phyloP scores from a whole-genome alignment of 805 yeast genomes.

The Candida xyloterini region DNA sequence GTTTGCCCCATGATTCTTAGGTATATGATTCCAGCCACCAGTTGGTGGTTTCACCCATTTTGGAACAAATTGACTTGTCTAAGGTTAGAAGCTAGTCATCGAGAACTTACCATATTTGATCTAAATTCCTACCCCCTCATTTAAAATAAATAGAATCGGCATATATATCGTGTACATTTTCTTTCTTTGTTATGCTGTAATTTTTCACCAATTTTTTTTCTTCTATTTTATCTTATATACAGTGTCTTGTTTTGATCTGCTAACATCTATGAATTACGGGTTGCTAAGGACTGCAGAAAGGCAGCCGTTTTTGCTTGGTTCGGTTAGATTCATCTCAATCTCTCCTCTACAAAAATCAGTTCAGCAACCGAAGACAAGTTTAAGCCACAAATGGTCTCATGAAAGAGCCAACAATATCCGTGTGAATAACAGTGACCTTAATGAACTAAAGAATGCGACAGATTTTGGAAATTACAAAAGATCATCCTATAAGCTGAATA shows the following conservation, averaged over 20 bases:
- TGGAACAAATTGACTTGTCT: conserved; percentile 22
- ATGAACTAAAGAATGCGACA: conserved; percentile 22
- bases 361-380: conserved; percentile 10
- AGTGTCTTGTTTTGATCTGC: conserved; percentile 1
- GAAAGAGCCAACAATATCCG: conserved; percentile 27
- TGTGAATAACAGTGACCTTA: conserved; percentile 14
- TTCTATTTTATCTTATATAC: neutral
- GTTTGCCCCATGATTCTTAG: conserved; percentile 47
- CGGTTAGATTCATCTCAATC: conserved; percentile 10
- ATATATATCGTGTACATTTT: neutral
- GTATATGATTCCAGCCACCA: conserved; percentile 58
- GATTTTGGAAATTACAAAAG: conserved; percentile 35
- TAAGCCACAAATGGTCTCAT: conserved; percentile 26
- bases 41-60: conserved; percentile 41
- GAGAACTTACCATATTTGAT: neutral
- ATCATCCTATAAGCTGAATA: conserved; percentile 24
- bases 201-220: conserved; percentile 14
- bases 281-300: neutral
- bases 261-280: conserved; percentile 4
- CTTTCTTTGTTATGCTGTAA: conserved; percentile 6
- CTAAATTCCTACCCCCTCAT: conserved; percentile 1
- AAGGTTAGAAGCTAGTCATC: neutral
- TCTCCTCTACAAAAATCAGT: conserved; percentile 13
- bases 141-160: neutral
- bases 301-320: neutral